A percentile compares a stretch with the other conserved stretches of the same genome.
These are phyloP conservation scores for Proliferodiscus dingleyae DNA, from an alignment of 2,329 filamentous ascomycete species.

Conservation along the genomic window DNA sequence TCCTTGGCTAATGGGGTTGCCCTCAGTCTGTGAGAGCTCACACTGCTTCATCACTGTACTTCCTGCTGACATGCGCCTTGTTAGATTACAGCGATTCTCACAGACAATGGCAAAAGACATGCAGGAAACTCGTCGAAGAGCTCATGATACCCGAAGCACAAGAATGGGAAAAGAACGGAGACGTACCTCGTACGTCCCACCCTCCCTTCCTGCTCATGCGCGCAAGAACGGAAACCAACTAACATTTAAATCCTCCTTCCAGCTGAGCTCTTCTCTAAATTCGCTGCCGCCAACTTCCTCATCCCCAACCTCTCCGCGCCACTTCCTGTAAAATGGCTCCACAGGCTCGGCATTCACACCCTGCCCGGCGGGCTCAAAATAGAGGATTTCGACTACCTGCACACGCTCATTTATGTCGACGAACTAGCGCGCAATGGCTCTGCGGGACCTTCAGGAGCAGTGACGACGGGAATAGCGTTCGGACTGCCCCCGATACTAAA, in stretches of 20 bases:
- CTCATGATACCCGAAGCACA: slow-evolving; percentile 57
- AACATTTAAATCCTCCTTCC: slow-evolving; percentile 34
- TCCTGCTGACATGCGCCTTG: too few species aligned
- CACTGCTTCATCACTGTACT: too few species aligned
- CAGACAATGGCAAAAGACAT: slow-evolving; percentile 60
- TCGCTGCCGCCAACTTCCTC: slow-evolving; percentile 63
- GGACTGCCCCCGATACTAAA: slow-evolving; percentile 68
- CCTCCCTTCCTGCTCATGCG: not conserved
- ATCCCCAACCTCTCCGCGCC: slow-evolving; percentile 66
- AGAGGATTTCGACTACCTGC: slow-evolving; percentile 70
- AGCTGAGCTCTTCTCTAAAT: slow-evolving; percentile 57
- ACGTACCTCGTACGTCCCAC: slow-evolving; percentile 21
- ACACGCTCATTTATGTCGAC: slow-evolving; percentile 65
- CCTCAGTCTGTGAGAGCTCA: slow-evolving; percentile 41
- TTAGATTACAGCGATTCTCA: slow-evolving; percentile 65
- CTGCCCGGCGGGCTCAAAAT: slow-evolving; percentile 62
- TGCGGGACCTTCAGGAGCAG: slow-evolving; percentile 55
- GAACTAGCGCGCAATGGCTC: slow-evolving; percentile 64
- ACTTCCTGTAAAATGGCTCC: slow-evolving; percentile 63
- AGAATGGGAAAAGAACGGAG: slow-evolving; percentile 62
- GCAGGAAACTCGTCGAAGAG: slow-evolving; percentile 60
- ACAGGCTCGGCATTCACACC: slow-evolving; percentile 59
- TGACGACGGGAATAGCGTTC: slow-evolving; percentile 69
- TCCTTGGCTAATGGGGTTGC: slow-evolving; percentile 63
- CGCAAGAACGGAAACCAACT: not conserved